Conservation (phyloP, 192 early-diverging fungal genomes). For the Allomyces arbusculus region DNA sequence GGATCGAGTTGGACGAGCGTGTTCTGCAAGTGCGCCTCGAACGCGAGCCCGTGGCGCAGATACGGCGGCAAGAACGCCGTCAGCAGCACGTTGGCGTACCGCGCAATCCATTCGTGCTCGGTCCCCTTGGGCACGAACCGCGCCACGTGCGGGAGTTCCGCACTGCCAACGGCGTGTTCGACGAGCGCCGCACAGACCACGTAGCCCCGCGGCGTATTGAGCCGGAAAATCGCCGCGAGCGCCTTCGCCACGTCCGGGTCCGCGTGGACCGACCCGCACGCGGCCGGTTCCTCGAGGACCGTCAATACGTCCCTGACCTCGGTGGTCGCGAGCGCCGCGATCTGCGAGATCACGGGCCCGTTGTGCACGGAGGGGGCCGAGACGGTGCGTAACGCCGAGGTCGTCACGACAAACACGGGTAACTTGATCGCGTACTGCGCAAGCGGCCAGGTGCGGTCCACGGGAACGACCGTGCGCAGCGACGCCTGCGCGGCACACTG, state of each 20-base stretch:
- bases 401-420: slow-evolving; percentile 36
- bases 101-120: slow-evolving; percentile 19
- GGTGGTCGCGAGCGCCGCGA: slow-evolving; percentile 19
- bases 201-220: slow-evolving; percentile 19
- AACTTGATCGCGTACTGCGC: slow-evolving; percentile 26
- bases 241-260: slow-evolving; percentile 42
- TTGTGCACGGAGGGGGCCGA: slow-evolving; percentile 37
- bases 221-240: slow-evolving; percentile 31
- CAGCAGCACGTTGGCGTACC: slow-evolving; percentile 23
- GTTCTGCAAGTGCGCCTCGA: slow-evolving; percentile 46
- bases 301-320: slow-evolving; percentile 16
- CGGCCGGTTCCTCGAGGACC: slow-evolving; percentile 32
- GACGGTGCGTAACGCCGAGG: slow-evolving; percentile 43
- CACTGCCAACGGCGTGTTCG: slow-evolving; percentile 3
- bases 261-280: slow-evolving; percentile 18
- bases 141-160: slow-evolving; percentile 24
- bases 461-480: slow-evolving; percentile 28
- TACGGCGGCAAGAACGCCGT: slow-evolving; percentile 37
- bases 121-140: slow-evolving; percentile 18
- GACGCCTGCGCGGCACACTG: slow-evolving; percentile 32
- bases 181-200: slow-evolving; percentile 35
- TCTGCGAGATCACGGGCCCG: slow-evolving; percentile 27
- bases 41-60: slow-evolving; percentile 37
- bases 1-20: slow-evolving; percentile 29
- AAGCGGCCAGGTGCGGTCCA: slow-evolving; percentile 5